Conservation (phyloP, 805 yeast species). For the Kuraishia cidri region DNA sequence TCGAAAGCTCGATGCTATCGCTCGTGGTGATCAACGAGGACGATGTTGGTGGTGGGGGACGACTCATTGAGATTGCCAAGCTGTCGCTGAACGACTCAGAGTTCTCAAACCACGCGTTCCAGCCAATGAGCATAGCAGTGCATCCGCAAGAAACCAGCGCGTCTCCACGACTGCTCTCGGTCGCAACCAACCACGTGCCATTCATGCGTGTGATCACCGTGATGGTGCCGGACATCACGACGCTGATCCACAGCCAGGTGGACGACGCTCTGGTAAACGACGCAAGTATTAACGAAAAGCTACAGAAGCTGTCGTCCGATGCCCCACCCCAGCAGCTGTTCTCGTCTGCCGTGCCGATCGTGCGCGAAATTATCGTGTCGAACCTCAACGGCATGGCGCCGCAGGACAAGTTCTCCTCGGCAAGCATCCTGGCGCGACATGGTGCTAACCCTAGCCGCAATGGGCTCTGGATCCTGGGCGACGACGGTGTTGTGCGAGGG, state of each 20-base stretch:
- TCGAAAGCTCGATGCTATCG: conserved; percentile 50
- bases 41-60: conserved; percentile 5
- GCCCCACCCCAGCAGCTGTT: conserved; percentile 8
- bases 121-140: conserved; percentile 35
- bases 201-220: conserved; percentile 60
- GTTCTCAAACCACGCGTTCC: conserved; percentile 55
- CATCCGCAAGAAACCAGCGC: conserved; percentile 4
- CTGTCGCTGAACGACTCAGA: conserved; percentile 68
- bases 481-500: conserved; percentile 60
- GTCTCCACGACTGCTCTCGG: conserved; percentile 37
- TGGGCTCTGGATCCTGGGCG: conserved; percentile 64
- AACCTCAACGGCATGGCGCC: conserved; percentile 47
- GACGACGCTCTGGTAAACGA: conserved; percentile 1
- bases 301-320: conserved; percentile 3
- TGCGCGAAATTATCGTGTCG: conserved; percentile 26
- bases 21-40: conserved; percentile 21
- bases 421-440: conserved; percentile 24
- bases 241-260: conserved; percentile 2
- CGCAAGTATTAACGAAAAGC: conserved; percentile 3
- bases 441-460: conserved; percentile 4
- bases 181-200: conserved; percentile 75
- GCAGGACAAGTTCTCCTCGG: conserved; percentile 57
- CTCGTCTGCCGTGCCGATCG: conserved; percentile 15
- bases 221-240: conserved; percentile 24
- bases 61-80: conserved; percentile 26